phyloP scores from a whole-genome alignment of 2,329 filamentous ascomycete species.

The Periconia macrospinosa region DNA sequence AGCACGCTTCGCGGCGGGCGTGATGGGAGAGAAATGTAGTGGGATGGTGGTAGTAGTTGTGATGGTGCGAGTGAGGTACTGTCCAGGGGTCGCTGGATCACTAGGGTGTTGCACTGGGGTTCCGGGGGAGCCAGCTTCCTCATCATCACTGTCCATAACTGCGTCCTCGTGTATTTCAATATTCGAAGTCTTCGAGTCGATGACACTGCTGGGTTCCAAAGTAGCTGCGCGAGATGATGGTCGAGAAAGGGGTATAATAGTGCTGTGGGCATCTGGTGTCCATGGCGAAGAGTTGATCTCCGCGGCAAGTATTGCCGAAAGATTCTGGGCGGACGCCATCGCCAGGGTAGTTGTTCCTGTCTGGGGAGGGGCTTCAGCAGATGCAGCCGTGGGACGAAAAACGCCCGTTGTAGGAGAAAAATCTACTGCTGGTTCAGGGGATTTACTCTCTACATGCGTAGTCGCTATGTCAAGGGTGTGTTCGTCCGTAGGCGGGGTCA shows the following conservation, averaged over 20 bases:
- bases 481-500: slow-evolving; percentile 25
- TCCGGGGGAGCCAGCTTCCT: slow-evolving; percentile 25
- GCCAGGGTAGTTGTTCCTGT: slow-evolving; percentile 9
- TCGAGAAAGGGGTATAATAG: slow-evolving; percentile 13
- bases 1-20: slow-evolving; percentile 29
- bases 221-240: slow-evolving; percentile 9
- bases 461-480: slow-evolving; percentile 10
- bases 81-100: slow-evolving; percentile 30
- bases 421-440: slow-evolving; percentile 24
- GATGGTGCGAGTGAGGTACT: slow-evolving; percentile 44
- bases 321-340: slow-evolving; percentile 15
- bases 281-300: slow-evolving; percentile 22
- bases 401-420: slow-evolving; percentile 45
- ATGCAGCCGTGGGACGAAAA: slow-evolving; percentile 38
- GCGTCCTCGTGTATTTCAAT: slow-evolving; percentile 38
- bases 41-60: slow-evolving; percentile 54
- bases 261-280: slow-evolving; percentile 25
- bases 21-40: slow-evolving; percentile 48
- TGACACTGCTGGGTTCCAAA: slow-evolving; percentile 7
- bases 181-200: slow-evolving; percentile 9
- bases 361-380: slow-evolving; percentile 23
- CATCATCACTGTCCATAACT: slow-evolving; percentile 34
- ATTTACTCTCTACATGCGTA: slow-evolving; percentile 9
- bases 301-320: slow-evolving; percentile 20
- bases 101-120: slow-evolving; percentile 22